Conservation (phyloP, 768 basidiomycete genomes). For the Panaeolus cyanescens region DNA sequence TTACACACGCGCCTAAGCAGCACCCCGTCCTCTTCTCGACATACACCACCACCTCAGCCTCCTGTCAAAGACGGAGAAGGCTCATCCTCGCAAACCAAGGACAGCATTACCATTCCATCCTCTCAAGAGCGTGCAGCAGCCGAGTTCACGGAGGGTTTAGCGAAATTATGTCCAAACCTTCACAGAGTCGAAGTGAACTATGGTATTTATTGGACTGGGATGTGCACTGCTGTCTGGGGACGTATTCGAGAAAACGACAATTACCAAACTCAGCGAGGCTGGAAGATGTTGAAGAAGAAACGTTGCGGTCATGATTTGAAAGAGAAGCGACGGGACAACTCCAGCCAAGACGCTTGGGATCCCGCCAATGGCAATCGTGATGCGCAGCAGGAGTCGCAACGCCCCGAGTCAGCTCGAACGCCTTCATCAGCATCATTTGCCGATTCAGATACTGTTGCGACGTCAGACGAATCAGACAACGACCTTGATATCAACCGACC, state of each 20-base stretch:
- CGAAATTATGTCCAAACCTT: conserved; percentile 16
- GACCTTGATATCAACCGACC: background rate
- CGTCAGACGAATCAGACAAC: background rate
- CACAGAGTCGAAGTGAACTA: conserved; percentile 26
- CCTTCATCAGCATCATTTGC: background rate
- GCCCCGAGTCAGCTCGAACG: background rate
- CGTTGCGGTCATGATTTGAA: background rate
- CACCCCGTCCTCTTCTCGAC: conserved; percentile 2
- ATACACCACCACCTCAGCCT: background rate
- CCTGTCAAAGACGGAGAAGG: conserved; percentile 13
- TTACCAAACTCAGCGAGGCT: background rate
- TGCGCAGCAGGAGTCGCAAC: background rate
- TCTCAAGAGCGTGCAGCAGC: conserved; percentile 26
- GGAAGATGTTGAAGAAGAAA: background rate
- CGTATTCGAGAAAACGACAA: conserved; percentile 16
- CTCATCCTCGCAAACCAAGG: background rate
- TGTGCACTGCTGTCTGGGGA: conserved; percentile 27
- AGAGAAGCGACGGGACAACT: background rate
- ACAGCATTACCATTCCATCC: background rate
- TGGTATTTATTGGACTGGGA: conserved; percentile 33
- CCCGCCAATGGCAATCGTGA: background rate
- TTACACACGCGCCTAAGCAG: conserved; percentile 26
- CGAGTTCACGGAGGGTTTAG: conserved; percentile 22
- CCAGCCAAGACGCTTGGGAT: background rate
- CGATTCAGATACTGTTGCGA: background rate